These are phyloP conservation scores for Centaurea solstitialis DNA, from an alignment of 129 eudicot species.

Conservation along the genomic window DNA sequence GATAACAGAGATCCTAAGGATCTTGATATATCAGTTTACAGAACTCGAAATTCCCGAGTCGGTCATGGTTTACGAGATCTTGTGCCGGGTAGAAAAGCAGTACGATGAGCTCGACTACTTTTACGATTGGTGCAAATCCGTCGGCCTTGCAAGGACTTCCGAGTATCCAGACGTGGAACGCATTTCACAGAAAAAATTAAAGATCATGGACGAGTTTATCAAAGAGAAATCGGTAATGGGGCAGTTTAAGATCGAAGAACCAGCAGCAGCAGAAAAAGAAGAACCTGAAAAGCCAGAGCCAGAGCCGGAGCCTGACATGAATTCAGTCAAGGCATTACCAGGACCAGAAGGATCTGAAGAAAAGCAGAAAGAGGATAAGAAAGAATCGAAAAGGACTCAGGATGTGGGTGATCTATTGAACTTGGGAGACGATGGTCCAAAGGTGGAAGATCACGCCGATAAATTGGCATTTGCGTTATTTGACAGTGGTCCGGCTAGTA, in stretches of 20 bases:
- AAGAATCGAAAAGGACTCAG: slow-evolving; percentile 23
- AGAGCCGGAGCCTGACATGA: slow-evolving; percentile 42
- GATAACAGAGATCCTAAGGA: slow-evolving; percentile 57
- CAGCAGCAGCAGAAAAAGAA: slow-evolving; percentile 3
- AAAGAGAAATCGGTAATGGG: slow-evolving; percentile 45
- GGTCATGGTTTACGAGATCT: slow-evolving; percentile 53
- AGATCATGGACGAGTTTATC: slow-evolving; percentile 67
- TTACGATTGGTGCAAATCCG: slow-evolving; percentile 63
- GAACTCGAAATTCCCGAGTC: slow-evolving; percentile 56
- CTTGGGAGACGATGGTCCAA: slow-evolving; percentile 48
- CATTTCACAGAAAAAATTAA: slow-evolving; percentile 62
- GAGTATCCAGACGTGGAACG: slow-evolving; percentile 81
- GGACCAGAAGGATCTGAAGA: slow-evolving; percentile 45
- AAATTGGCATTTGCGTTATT: slow-evolving; percentile 53
- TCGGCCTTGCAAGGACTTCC: slow-evolving; percentile 59
- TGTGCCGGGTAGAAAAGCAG: slow-evolving; percentile 59
- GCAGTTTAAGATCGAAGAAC: slow-evolving; percentile 18
- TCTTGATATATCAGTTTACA: slow-evolving; percentile 55
- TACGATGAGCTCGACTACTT: slow-evolving; percentile 69
- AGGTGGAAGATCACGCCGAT: slow-evolving; percentile 46
- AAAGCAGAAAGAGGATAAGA: slow-evolving; percentile 21
- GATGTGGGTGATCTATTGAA: slow-evolving; percentile 53
- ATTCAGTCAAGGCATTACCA: slow-evolving; percentile 56
- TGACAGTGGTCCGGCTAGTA: slow-evolving; percentile 33
- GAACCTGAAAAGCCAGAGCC: slow-evolving; percentile 17